phyloP scores from a whole-genome alignment of 148 eudicot species.

The Rhododendron kiyosumense region DNA sequence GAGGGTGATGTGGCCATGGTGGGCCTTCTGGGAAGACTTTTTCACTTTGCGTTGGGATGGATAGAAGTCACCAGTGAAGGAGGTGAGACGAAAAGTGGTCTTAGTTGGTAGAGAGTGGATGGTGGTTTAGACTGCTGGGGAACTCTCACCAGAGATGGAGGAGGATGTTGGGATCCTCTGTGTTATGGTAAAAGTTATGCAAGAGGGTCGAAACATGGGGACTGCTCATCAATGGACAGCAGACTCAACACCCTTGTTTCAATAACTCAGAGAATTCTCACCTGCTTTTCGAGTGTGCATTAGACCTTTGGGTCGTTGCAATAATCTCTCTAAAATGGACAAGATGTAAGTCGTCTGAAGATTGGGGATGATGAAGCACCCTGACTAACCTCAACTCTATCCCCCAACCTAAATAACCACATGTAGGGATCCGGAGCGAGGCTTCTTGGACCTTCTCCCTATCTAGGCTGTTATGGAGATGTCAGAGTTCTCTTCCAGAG shows the following conservation, averaged over 20 bases:
- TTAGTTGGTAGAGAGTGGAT: background rate
- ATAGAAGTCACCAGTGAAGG: background rate
- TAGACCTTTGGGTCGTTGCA: background rate
- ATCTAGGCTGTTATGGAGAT: background rate
- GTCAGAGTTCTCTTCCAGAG: background rate
- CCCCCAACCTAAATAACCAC: background rate
- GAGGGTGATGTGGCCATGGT: background rate
- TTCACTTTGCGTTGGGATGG: background rate
- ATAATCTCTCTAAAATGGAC: background rate
- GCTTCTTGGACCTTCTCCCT: background rate
- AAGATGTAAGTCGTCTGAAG: background rate
- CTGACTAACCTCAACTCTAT: background rate
- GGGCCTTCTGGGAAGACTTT: background rate
- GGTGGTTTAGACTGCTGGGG: background rate
- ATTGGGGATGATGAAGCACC: background rate
- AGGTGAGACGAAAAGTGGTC: background rate
- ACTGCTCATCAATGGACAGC: background rate
- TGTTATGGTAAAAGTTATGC: background rate
- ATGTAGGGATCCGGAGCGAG: background rate
- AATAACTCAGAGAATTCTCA: background rate
- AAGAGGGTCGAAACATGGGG: background rate
- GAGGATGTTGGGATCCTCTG: background rate
- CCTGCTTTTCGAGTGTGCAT: background rate
- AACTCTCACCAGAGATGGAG: background rate
- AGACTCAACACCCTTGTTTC: background rate